Evolutionary conservation across 129 eudicot species (phyloP).

Genomic region (Artemisia annua): DNA sequence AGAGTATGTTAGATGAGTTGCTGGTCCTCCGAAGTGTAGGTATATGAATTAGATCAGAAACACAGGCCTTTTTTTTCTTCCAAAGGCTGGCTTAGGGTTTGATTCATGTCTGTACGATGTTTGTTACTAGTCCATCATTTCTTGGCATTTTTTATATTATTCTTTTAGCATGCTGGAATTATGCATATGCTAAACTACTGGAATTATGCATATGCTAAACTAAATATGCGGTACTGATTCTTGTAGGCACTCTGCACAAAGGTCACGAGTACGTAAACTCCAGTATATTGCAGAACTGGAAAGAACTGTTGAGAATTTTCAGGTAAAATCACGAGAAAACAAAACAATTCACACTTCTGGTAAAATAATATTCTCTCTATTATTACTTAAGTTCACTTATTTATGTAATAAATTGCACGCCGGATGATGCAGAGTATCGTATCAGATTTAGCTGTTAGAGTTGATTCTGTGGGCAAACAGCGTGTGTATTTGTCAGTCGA

Average conservation of each 20-base stretch:
- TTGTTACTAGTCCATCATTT: not conserved
- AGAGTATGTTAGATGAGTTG: no score
- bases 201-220: slow-evolving; percentile 14
- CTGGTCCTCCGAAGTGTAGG: no score
- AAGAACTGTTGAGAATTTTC: slow-evolving; percentile 58
- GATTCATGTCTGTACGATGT: slow-evolving; percentile 9
- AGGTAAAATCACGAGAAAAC: slow-evolving; percentile 39
- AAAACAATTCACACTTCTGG: not conserved
- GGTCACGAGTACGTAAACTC: slow-evolving; percentile 73
- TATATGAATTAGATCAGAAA: no score
- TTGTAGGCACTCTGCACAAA: slow-evolving; percentile 75
- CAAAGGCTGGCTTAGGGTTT: no score
- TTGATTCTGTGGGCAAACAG: slow-evolving; percentile 55
- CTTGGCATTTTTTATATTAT: not conserved
- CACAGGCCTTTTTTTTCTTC: no score
- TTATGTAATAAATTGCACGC: not conserved
- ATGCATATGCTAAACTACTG: slow-evolving; percentile 15
- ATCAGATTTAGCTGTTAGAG: slow-evolving; percentile 60
- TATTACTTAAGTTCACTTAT: not conserved
- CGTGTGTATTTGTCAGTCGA: slow-evolving; percentile 60
- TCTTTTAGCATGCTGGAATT: slow-evolving; percentile 1
- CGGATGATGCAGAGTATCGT: slow-evolving; percentile 53
- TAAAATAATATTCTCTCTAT: not conserved
- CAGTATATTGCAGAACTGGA: slow-evolving; percentile 86
- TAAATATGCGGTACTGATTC: slow-evolving; percentile 21